A percentile compares a stretch with the other conserved stretches of the same genome.
These are phyloP conservation scores for Oryza australiensis DNA, from an alignment of 176 grass and related monocot species.

Conservation along the genomic window DNA sequence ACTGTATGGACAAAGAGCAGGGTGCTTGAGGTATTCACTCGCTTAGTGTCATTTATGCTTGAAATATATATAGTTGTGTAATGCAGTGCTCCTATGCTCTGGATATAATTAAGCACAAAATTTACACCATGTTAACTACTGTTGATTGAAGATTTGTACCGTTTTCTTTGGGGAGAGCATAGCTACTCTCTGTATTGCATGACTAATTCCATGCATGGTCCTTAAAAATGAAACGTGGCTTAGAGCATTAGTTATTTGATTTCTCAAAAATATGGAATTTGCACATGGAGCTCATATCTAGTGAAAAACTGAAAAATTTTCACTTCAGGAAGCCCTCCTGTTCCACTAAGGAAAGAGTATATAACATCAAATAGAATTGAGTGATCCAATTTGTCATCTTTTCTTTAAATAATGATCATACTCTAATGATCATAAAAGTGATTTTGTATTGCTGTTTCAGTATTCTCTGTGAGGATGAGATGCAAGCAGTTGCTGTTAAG, in stretches of 20 bases:
- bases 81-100: not conserved
- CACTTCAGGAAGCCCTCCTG: not conserved
- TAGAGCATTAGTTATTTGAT: not conserved
- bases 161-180: too few species aligned
- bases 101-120: too few species aligned
- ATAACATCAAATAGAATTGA: not conserved
- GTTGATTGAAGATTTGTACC: too few species aligned
- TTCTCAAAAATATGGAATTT: not conserved
- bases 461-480: slow-evolving; percentile 92
- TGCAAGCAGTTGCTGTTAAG: slow-evolving; percentile 87
- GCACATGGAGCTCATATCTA: not conserved
- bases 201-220: not conserved
- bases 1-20: slow-evolving; percentile 89
- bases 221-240: slow-evolving; percentile 19
- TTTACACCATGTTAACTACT: too few species aligned
- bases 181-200: not conserved
- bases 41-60: not conserved
- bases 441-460: slow-evolving; percentile 45
- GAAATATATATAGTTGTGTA: not conserved
- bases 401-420: slow-evolving; percentile 8
- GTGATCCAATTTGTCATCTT: not conserved
- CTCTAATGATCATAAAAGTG: not conserved
- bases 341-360: slow-evolving; percentile 2
- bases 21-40: slow-evolving; percentile 79
- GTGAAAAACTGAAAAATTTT: not conserved